Evolutionary conservation across 768 basidiomycete species (phyloP), one percentile per base, ranked within the genome.

Genomic region (Kwoniella dejecticola): DNA sequence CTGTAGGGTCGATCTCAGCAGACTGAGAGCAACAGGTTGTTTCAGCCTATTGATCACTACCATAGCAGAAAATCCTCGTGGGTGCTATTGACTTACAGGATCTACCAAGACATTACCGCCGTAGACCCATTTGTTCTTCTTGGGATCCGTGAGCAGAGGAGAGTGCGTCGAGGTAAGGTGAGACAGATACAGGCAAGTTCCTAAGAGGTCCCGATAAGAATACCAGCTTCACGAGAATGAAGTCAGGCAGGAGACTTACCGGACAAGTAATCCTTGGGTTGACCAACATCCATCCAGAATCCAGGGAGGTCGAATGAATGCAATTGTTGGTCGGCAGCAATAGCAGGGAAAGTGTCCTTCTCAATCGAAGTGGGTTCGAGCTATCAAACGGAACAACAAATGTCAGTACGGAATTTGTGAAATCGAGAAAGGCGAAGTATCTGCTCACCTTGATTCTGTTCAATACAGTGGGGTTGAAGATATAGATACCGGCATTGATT

Each of bases 401-500:
- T n/a, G 21, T 46, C 44, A 8, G 7, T n/a, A 19, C 21, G 30
- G 27, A 7, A 49, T 24, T 12, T 6, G 19, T 19, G 45, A 26
- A 13, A 19, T 49, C 24, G 6, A 26, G 8, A 24, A 49, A 6
- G 47, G 6, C 7, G 21, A 19, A 21, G 19, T 17, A 2, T 7
- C n/a, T 0, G 65, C 77, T 52, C 61, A 80, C 80, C 76, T 82
- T 79, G 67, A 82, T 82, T 57, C 82, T 79, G 71, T 81, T 67
- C 62, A 82, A 72, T 45, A 82, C 75, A 40, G 69, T 75, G n/a
- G 82, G 82, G 80, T 81, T 81, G 82, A 82, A 82, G 71, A 82
- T 81, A 79, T 82, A 82, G 76, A 82, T 82, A 74, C 82, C 82
- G 60, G 82, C 82, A 77, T 82, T 82, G 77, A 82, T 82, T 57